Evolutionary conservation across 106 monocot species (phyloP).

Genomic region (Allium cepa): DNA sequence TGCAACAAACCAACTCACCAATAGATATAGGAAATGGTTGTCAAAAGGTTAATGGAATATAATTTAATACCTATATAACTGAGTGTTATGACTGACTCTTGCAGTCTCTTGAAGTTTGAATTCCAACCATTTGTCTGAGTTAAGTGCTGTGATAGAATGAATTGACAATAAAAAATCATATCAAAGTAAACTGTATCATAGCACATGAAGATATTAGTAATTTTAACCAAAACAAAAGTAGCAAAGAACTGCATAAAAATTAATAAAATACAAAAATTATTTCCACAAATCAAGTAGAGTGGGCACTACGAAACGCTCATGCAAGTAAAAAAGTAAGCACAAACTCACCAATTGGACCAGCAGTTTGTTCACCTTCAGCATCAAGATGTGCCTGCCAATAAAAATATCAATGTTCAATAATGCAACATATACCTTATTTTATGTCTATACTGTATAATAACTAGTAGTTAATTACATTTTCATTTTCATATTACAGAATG

Average conservation of each 20-base stretch:
- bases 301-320: no score
- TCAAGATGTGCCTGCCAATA: slow-evolving; percentile 57
- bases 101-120: slow-evolving; percentile 88
- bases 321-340: background rate
- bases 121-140: slow-evolving; percentile 88
- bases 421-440: no score
- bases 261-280: no score
- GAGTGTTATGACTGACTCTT: slow-evolving; percentile 70
- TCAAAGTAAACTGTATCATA: no score
- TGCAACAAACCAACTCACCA: background rate
- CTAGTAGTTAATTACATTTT: no score
- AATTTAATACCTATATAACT: slow-evolving; percentile 61
- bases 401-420: background rate
- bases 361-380: slow-evolving; percentile 22
- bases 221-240: no score
- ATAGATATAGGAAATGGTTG: background rate
- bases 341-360: slow-evolving; percentile 58
- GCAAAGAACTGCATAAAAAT: no score
- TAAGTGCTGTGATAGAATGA: slow-evolving; percentile 39
- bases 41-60: no score
- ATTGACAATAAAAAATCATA: background rate
- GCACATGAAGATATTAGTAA: no score
- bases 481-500: no score
- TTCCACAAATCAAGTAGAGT: no score
- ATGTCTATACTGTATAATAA: no score